These are phyloP conservation scores for Lentinula novae-zelandiae DNA, from an alignment of 1,284 basidiomycete genomes.

Conservation along the genomic window DNA sequence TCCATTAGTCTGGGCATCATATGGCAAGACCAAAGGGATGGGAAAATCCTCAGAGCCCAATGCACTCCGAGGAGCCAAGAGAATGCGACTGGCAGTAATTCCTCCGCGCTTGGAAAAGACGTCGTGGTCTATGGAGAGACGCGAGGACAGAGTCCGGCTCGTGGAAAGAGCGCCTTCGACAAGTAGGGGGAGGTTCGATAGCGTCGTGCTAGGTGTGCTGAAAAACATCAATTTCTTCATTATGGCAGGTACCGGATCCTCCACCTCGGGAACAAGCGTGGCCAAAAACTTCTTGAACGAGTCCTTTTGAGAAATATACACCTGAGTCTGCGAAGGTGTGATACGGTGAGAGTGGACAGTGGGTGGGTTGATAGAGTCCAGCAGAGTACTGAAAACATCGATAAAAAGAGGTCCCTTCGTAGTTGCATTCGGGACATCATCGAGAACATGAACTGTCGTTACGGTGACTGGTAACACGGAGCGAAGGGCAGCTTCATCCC, in stretches of 20 bases:
- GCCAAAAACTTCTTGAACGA: slow-evolving; percentile 45
- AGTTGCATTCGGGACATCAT: slow-evolving; percentile 64
- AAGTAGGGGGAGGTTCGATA: slow-evolving; percentile 50
- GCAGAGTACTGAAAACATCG: slow-evolving; percentile 66
- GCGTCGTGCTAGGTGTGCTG: slow-evolving; percentile 49
- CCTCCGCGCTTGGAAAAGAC: slow-evolving; percentile 69
- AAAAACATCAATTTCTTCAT: slow-evolving; percentile 63
- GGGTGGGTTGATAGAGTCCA: slow-evolving; percentile 38
- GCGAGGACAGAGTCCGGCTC: slow-evolving; percentile 45
- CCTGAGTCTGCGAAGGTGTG: slow-evolving; percentile 50
- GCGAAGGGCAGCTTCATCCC: slow-evolving; percentile 63
- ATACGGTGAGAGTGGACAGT: slow-evolving; percentile 56
- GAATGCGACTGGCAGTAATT: slow-evolving; percentile 55
- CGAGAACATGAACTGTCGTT: slow-evolving; percentile 63
- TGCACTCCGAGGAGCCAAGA: slow-evolving; percentile 46
- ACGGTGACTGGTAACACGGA: slow-evolving; percentile 54
- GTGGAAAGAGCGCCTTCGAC: slow-evolving; percentile 58
- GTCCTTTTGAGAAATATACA: slow-evolving; percentile 44
- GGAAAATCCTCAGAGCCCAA: slow-evolving; percentile 31
- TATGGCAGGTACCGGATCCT: slow-evolving; percentile 20
- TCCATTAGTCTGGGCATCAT: slow-evolving; percentile 42
- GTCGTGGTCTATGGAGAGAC: slow-evolving; percentile 63
- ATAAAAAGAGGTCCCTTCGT: slow-evolving; percentile 65
- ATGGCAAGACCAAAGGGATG: slow-evolving; percentile 46
- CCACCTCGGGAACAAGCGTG: slow-evolving; percentile 23